Conservation (phyloP, 2,329 filamentous ascomycete species). For the Pyrenophora seminiperda region DNA sequence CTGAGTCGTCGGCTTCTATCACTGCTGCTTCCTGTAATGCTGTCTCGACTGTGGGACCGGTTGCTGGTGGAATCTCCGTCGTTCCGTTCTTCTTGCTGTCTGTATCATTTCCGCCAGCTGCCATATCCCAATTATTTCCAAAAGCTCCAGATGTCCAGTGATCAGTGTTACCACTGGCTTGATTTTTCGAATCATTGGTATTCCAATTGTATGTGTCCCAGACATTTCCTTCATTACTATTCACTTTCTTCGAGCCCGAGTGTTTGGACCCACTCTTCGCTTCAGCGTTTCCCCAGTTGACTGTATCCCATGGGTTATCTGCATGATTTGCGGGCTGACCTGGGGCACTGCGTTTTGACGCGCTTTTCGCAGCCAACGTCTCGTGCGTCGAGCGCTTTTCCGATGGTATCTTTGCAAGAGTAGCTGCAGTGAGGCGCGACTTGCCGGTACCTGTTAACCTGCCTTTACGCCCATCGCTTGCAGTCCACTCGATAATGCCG, state of each 20-base stretch:
- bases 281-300: not conserved
- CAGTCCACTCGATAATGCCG: constrained; percentile 39
- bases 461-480: constrained; percentile 43
- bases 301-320: not conserved
- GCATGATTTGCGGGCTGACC: not conserved
- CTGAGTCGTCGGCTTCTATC: not conserved
- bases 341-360: constrained; percentile 4
- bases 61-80: not conserved
- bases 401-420: constrained; percentile 18
- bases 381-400: constrained; percentile 10
- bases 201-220: not conserved
- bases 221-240: not conserved
- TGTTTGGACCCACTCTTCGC: not conserved
- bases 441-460: constrained; percentile 25
- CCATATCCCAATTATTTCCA: not conserved
- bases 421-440: constrained; percentile 20
- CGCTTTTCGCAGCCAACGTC: not conserved
- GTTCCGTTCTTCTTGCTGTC: not conserved
- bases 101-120: constrained; percentile 1
- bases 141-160: not conserved
- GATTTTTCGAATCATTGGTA: not conserved
- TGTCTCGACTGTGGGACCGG: not conserved
- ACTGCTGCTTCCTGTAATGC: not conserved
- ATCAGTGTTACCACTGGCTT: not conserved
- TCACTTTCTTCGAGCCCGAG: constrained; percentile 4